Conservation (phyloP, 345 rosid species). For the Luvunga scandens region DNA sequence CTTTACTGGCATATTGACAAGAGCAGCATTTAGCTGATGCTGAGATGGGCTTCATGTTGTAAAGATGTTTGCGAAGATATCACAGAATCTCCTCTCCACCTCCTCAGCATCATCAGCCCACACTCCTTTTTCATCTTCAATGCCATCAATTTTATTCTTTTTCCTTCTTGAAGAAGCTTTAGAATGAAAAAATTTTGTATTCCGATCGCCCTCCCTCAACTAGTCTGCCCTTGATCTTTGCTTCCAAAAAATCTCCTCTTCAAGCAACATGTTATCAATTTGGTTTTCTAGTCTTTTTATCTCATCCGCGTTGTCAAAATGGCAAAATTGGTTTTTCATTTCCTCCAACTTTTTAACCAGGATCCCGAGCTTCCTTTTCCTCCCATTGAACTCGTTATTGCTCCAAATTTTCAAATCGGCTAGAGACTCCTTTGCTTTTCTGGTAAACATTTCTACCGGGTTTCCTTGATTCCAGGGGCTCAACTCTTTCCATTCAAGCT, state of each 20-base stretch:
- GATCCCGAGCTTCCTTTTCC: not conserved
- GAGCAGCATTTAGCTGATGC: not conserved
- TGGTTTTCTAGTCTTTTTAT: not conserved
- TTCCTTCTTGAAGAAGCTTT: not conserved
- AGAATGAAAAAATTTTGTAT: not conserved
- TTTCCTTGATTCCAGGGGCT: accelerated
- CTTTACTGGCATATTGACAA: not conserved
- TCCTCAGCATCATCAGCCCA: not conserved
- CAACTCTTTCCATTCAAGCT: too few relatives aligned
- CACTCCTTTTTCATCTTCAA: too few relatives aligned
- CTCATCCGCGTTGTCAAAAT: not conserved
- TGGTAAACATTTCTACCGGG: too few relatives aligned
- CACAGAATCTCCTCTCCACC: not conserved
- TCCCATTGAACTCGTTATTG: not conserved
- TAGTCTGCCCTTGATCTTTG: too few relatives aligned
- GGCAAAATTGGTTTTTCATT: accelerated
- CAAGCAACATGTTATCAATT: not conserved
- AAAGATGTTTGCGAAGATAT: not conserved
- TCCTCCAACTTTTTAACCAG: too few relatives aligned
- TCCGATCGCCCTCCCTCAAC: too few relatives aligned
- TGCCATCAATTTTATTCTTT: not conserved
- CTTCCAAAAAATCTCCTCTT: not conserved
- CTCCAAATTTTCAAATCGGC: not conserved
- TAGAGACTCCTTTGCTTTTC: not conserved
- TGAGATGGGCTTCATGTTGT: not conserved